A percentile compares a stretch with the other conserved stretches of the same genome.
phyloP scores from a whole-genome alignment of 441 rosid genomes.

The Erodium moschatum region DNA sequence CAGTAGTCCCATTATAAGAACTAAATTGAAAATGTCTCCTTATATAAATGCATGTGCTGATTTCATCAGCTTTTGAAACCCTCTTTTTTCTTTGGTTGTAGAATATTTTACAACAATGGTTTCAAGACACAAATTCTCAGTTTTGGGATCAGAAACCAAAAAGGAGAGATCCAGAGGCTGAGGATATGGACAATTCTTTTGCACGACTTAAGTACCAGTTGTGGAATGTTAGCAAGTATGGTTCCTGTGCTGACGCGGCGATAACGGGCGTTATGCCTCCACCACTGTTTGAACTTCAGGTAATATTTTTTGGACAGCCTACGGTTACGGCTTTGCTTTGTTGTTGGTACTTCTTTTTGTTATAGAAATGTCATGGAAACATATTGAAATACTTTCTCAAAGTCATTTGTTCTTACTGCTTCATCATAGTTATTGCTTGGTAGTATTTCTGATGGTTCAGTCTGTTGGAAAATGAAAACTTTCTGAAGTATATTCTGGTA shows the following conservation, averaged over 20 bases:
- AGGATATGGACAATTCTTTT: conserved; percentile 31
- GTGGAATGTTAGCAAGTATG: conserved; percentile 81
- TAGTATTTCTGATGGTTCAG: conserved; percentile 23
- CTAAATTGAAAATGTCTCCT: neutral
- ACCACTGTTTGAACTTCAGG: conserved; percentile 84
- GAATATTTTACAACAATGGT: conserved; percentile 65
- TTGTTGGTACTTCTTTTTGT: neutral
- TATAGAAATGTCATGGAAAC: no score
- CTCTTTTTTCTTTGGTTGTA: conserved; percentile 21
- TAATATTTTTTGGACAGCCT: conserved; percentile 19
- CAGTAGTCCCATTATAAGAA: neutral
- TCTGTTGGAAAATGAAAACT: conserved; percentile 24
- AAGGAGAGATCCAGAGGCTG: conserved; percentile 26
- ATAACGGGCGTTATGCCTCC: conserved; percentile 88
- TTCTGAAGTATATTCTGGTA: conserved; percentile 40
- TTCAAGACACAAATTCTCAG: conserved; percentile 43
- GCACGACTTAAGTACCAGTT: conserved; percentile 60
- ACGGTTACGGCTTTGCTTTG: neutral
- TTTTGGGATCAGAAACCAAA: conserved; percentile 67
- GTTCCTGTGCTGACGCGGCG: conserved; percentile 71
- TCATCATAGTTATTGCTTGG: conserved; percentile 6
- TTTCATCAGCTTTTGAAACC: conserved; percentile 10
- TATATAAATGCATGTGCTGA: no score
- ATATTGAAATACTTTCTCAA: neutral
- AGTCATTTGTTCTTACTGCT: neutral